These are phyloP conservation scores for Plantago major DNA, from an alignment of 257 asterid species.

Conservation along the genomic window DNA sequence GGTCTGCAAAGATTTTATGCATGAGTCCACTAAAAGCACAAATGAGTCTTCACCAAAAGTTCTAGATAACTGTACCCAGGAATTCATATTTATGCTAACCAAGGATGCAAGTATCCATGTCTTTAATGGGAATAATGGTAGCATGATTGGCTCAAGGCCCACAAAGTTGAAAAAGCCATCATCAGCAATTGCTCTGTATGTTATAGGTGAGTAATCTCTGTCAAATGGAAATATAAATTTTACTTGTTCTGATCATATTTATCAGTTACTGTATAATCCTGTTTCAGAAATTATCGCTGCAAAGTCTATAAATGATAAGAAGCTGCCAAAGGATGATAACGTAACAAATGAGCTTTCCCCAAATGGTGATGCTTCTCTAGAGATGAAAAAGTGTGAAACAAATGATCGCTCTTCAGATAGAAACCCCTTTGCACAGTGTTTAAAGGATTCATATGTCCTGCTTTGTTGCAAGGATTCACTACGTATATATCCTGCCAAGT, in stretches of 20 bases:
- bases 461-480: conserved; percentile 68
- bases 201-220: conserved; percentile 65
- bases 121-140: conserved; percentile 48
- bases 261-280: conserved; percentile 21
- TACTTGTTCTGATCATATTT: conserved; percentile 17
- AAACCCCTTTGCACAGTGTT: conserved; percentile 30
- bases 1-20: conserved; percentile 33
- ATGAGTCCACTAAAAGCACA: conserved; percentile 30
- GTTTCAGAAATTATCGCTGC: conserved; percentile 29
- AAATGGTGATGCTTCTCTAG: conserved; percentile 23
- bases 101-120: conserved; percentile 55
- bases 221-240: conserved; percentile 16
- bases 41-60: conserved; percentile 37
- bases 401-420: conserved; percentile 29
- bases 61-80: conserved; percentile 35
- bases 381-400: conserved; percentile 36
- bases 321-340: conserved; percentile 30
- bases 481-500: conserved; percentile 47
- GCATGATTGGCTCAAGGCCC: conserved; percentile 48
- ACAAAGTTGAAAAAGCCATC: conserved; percentile 52
- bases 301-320: conserved; percentile 31
- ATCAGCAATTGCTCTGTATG: conserved; percentile 63
- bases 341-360: conserved; percentile 32
- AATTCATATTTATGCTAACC: conserved; percentile 51
- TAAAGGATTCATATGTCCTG: conserved; percentile 46